These are phyloP conservation scores for Moniliella sp. DNA, from an alignment of 1,284 basidiomycete genomes.

Conservation along the genomic window DNA sequence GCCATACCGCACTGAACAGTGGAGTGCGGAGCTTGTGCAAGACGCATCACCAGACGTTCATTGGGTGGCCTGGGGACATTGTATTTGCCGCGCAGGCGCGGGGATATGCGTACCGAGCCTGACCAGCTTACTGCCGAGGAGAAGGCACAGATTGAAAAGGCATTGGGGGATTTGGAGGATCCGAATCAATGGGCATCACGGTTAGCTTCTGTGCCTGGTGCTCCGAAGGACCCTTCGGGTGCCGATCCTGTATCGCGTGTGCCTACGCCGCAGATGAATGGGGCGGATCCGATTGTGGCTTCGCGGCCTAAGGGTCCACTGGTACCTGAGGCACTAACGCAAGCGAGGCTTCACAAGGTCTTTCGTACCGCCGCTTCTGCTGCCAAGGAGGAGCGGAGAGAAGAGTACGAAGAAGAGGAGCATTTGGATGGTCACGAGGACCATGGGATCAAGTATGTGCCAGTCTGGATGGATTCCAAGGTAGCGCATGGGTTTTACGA, in stretches of 20 bases:
- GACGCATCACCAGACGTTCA: constrained; percentile 67
- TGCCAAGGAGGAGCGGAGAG: constrained; percentile 44
- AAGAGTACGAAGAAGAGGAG: constrained; percentile 4
- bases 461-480: constrained; percentile 75
- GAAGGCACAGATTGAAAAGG: constrained; percentile 18
- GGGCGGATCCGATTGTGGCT: constrained; percentile 31
- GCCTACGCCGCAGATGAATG: constrained; percentile 20
- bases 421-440: constrained; percentile 16
- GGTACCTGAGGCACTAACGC: no score
- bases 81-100: constrained; percentile 16
- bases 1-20: constrained; percentile 82
- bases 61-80: constrained; percentile 84
- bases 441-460: constrained; percentile 46
- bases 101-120: constrained; percentile 17
- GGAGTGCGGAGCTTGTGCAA: constrained; percentile 65
- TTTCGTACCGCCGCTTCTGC: constrained; percentile 32
- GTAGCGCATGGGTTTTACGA: constrained; percentile 71
- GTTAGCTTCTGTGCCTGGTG: constrained; percentile 11
- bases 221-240: constrained; percentile 6
- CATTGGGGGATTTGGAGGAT: constrained; percentile 23
- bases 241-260: constrained; percentile 9
- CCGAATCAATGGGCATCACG: constrained; percentile 17
- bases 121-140: constrained; percentile 19
- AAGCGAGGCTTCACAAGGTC: no score
- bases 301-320: no score